Conservation (phyloP, 139 green algal genomes). For the Chlorella sorokiniana region DNA sequence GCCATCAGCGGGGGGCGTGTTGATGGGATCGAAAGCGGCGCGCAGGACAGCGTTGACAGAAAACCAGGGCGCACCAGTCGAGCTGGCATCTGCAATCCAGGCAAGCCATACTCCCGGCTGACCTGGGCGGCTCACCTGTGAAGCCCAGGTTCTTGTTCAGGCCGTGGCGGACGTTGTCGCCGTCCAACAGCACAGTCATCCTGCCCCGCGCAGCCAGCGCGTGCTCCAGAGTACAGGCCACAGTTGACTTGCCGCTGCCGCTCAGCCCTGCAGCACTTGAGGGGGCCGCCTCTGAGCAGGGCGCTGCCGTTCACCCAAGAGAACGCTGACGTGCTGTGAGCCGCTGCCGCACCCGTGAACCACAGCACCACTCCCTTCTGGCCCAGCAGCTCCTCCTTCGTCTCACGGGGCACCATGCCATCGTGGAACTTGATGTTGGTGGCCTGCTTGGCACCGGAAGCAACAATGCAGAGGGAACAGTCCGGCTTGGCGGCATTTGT, state of each 20-base stretch:
- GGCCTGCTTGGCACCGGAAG: neutral
- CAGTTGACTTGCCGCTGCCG: constrained; percentile 76
- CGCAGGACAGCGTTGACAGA: neutral
- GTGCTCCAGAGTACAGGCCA: constrained; percentile 83
- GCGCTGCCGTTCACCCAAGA: too few species aligned
- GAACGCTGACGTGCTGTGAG: too few species aligned
- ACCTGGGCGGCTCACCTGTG: constrained; percentile 10
- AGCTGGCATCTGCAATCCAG: neutral
- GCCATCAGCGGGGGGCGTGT: neutral
- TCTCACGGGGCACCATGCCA: constrained; percentile 43
- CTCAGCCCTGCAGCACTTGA: constrained; percentile 71
- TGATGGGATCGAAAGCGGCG: too few species aligned
- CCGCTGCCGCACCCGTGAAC: constrained; percentile 80
- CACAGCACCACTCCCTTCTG: constrained; percentile 88
- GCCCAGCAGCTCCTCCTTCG: constrained; percentile 81
- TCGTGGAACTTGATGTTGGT: constrained; percentile 80
- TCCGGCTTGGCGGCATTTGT: neutral
- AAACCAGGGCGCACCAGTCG: neutral
- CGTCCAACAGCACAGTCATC: constrained; percentile 86
- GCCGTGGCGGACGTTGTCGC: constrained; percentile 95
- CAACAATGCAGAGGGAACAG: neutral
- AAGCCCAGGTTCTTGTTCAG: constrained; percentile 96
- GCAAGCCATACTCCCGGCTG: too few species aligned
- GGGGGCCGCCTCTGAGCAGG: too few species aligned
- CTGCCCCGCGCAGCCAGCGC: constrained; percentile 71